phyloP scores from a whole-genome alignment of 2,329 filamentous ascomycete species.

The Pseudocercospora ulei region DNA sequence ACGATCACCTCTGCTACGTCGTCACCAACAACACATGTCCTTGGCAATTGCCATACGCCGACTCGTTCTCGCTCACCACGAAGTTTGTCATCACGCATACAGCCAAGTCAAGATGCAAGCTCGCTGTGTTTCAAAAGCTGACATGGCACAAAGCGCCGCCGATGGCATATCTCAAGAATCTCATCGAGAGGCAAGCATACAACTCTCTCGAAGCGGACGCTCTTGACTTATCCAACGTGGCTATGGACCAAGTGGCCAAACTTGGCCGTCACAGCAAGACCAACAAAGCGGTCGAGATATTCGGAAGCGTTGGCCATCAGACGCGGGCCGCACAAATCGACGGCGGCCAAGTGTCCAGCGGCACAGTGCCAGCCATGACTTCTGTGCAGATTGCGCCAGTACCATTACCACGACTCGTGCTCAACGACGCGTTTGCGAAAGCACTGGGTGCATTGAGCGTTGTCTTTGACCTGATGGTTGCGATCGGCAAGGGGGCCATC shows the following conservation, averaged over 20 bases:
- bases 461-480: constrained; percentile 40
- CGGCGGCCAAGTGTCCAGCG: constrained; percentile 17
- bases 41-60: constrained; percentile 78
- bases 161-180: constrained; percentile 38
- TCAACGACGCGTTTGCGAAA: constrained; percentile 28
- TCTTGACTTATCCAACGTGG: constrained; percentile 63
- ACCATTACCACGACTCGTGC: constrained; percentile 28
- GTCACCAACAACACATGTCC: constrained; percentile 55
- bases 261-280: constrained; percentile 65
- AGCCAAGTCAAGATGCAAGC: constrained; percentile 82
- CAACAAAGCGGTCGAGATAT: constrained; percentile 68
- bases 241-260: constrained; percentile 66
- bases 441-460: constrained; percentile 26
- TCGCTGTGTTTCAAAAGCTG: constrained; percentile 78
- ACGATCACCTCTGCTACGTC: constrained; percentile 55
- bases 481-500: constrained; percentile 26
- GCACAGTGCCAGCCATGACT: constrained; percentile 12
- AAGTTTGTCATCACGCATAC: constrained; percentile 92
- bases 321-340: constrained; percentile 45
- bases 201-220: constrained; percentile 64
- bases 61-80: constrained; percentile 69
- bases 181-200: constrained; percentile 57
- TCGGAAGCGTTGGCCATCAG: constrained; percentile 63
- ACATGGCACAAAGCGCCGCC: constrained; percentile 59
- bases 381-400: constrained; percentile 17